phyloP scores from a whole-genome alignment of 148 eudicot species.

The Rhododendron ovatum region DNA sequence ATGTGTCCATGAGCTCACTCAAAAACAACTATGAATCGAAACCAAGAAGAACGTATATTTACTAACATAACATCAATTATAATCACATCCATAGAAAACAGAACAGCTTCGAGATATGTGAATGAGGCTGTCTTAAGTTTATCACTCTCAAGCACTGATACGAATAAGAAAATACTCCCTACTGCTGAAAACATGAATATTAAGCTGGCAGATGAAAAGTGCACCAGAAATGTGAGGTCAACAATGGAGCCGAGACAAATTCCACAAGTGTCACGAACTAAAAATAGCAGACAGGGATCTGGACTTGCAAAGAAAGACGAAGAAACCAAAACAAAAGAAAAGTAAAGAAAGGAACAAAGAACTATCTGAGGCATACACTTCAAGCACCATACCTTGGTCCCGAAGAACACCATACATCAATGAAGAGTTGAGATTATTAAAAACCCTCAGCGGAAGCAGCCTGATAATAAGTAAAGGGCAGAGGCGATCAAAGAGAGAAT shows the following conservation, averaged over 20 bases:
- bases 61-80: background rate
- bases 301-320: background rate
- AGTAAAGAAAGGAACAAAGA: background rate
- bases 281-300: background rate
- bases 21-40: background rate
- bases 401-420: slow-evolving; percentile 47
- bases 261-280: background rate
- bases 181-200: background rate
- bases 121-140: background rate
- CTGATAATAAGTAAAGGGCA: slow-evolving; percentile 71
- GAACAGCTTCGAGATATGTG: background rate
- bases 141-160: background rate
- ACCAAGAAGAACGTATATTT: background rate
- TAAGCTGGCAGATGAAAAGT: background rate
- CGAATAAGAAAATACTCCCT: background rate
- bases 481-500: slow-evolving; percentile 52
- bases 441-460: slow-evolving; percentile 73
- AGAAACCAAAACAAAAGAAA: background rate
- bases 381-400: slow-evolving; percentile 15
- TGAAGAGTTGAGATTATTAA: slow-evolving; percentile 50
- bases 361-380: slow-evolving; percentile 11
- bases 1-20: background rate
- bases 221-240: background rate
- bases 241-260: background rate
- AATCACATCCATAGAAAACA: background rate